Percentiles rank a stretch among this genome's conserved stretches.
These are phyloP conservation scores for Salvia miltiorrhiza DNA, from an alignment of 257 asterid genomes.

Conservation along the genomic window DNA sequence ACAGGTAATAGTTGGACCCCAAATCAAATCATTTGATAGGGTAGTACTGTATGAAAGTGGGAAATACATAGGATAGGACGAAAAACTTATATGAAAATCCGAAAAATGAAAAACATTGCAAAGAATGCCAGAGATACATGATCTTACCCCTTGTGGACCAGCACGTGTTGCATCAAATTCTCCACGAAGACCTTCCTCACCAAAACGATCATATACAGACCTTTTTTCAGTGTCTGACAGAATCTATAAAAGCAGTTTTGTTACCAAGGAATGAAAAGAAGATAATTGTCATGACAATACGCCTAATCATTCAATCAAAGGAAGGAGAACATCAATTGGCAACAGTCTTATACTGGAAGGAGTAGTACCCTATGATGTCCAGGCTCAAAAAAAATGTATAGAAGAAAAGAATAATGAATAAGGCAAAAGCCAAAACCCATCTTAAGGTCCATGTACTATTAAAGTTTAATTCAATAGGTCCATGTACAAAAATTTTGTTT, in stretches of 20 bases:
- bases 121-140: not conserved
- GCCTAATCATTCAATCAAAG: conserved; percentile 1
- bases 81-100: not conserved
- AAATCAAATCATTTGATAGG: conserved; percentile 6
- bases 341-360: not conserved
- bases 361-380: conserved; percentile 21
- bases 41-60: conserved; percentile 10
- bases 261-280: conserved; percentile 20
- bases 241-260: conserved; percentile 47
- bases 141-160: conserved; percentile 54
- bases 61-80: not conserved
- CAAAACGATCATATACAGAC: conserved; percentile 81
- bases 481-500: too few relatives aligned
- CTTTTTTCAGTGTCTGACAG: conserved; percentile 89
- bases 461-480: not conserved
- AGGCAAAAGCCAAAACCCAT: not conserved
- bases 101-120: conserved; percentile 8
- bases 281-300: not conserved
- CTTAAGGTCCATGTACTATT: too few relatives aligned
- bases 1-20: not conserved
- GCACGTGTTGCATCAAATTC: conserved; percentile 52
- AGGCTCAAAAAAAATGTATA: not conserved
- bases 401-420: not conserved
- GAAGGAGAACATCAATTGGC: not conserved
- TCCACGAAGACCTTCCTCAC: conserved; percentile 81